A percentile compares a stretch with the other conserved stretches of the same genome.
These are phyloP conservation scores for Linnemannia schmuckeri DNA, from an alignment of 192 early-diverging fungal species.

Conservation along the genomic window DNA sequence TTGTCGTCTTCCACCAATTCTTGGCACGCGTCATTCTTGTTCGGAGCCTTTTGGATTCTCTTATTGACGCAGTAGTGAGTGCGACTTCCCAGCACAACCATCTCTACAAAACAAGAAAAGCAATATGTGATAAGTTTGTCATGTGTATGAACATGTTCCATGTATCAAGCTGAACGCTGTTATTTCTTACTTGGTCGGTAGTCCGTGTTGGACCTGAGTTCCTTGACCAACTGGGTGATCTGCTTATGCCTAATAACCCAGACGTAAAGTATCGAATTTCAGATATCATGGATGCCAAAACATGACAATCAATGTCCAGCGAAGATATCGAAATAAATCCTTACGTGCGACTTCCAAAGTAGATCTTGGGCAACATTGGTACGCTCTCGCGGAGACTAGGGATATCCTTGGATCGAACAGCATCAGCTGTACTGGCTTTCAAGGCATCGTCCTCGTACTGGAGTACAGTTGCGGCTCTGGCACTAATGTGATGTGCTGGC, in stretches of 20 bases:
- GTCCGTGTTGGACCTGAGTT: slow-evolving; percentile 58
- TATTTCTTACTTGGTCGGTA: slow-evolving; percentile 60
- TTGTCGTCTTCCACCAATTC: slow-evolving; percentile 48
- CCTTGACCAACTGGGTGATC: slow-evolving; percentile 66
- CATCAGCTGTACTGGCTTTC: not conserved
- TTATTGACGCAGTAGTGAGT: slow-evolving; percentile 73
- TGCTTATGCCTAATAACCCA: slow-evolving; percentile 68
- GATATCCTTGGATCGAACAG: not conserved
- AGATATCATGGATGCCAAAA: not conserved
- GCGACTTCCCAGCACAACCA: slow-evolving; percentile 69
- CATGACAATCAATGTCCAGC: not conserved
- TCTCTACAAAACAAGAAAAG: slow-evolving; percentile 6
- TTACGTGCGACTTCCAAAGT: slow-evolving; percentile 53
- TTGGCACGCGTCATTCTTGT: slow-evolving; percentile 59
- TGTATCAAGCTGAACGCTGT: not conserved
- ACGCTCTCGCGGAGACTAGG: not conserved
- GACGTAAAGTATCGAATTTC: not conserved
- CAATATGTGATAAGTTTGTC: not conserved
- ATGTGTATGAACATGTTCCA: not conserved
- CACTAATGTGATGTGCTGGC: not conserved
- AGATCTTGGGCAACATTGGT: slow-evolving; percentile 31
- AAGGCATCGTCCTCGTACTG: slow-evolving; percentile 1
- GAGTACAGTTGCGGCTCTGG: not conserved
- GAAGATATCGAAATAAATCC: not conserved
- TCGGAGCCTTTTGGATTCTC: slow-evolving; percentile 30